Base-by-base conservation (phyloP, 116 monocot genomes). In the Phalaenopsis hybrid region DNA sequence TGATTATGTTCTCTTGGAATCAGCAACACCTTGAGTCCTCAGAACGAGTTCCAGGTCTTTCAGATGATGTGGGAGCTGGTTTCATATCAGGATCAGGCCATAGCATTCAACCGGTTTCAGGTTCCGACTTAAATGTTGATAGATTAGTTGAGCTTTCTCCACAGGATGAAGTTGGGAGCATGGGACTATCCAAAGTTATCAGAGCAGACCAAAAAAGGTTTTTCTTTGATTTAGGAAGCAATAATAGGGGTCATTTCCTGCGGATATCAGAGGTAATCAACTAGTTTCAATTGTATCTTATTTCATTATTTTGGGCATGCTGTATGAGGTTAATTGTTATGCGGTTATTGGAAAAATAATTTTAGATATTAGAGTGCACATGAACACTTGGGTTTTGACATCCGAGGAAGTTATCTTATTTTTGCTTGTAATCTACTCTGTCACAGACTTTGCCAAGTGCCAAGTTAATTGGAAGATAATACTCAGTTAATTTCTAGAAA, bases 21-120 rank as follows among this genome's bases (percentile, higher is more conserved):
- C 85, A 88, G 83, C 86, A 88, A 70, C 88, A 86, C 20, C n/a
- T 86, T 59, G 88, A 91, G 28, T 82, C 87, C 63, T 78, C 86
- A 25, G 86, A 90, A 33, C 83, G 70, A 5, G 82, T 91, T 46
- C 74, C 88, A 77, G 90, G 90, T 70, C 86, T 86, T 77, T 88
- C 90, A 70, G 88, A 91, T 85, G 88, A 93, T 75, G 93, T 96
- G 10, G 91, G 95, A 57, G 89, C 91, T 49, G 92, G 92, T n/a
- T 81, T 84, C 77, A 89, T 89, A 82, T 82, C 89, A 12, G 82
- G 84, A 77, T 77, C 78, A 9, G 61, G 82, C 3, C 84, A 84
- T 65, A 76, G 86, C 43, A 33, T 48, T 77, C 87, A 86, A 34
- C n/a, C 84, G 7, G 80, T 44, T 25, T 31, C 89, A 58, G 80